Evolutionary conservation across 495 filamentous ascomycete species (phyloP), one percentile per base, ranked within the genome.

Genomic region (Glarea lozoyensis): DNA sequence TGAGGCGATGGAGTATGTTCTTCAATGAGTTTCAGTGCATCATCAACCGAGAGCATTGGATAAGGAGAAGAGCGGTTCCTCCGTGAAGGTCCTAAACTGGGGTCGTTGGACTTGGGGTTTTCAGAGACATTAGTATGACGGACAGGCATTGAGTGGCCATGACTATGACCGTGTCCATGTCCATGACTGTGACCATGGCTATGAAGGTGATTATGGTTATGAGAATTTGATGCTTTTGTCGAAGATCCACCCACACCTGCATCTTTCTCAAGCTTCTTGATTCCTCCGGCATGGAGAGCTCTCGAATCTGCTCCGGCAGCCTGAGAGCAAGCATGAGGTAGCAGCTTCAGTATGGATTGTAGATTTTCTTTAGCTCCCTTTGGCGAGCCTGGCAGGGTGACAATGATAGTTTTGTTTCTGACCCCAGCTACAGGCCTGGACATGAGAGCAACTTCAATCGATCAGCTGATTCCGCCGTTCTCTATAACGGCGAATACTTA

Each of bases 291-390:
- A 60, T 99, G 92, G 19, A 96, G 63, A 12, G 67, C 59, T 53
- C 92, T 73, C 0, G 92, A 99, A 56, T 88, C 78, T 22, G 76
- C 76, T 12, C 88, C 89, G 3, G 84, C 82, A 45, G 86, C 84
- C 66, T 97, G 92, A 16, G 82, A 65, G 46, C 92, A 99, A 21
- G 93, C 93, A 63, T 99, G 92, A 1, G 92, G 88, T 2, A 99
- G 68, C 34, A 88, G 79, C 54, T 84, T 93, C 30, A 99, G 62
- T n/a, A 97, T 66, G 2, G 88, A 78, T 55, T 85, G 76, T n/a
- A 99, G 75, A 56, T 97, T 99, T 64, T 99, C 92, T 54, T 76
- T 82, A 2, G 92, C 92, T n/a, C 88, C 92, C 67, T 94, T 96
- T 1, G 93, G 93, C 2, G 92, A 96, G 18, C 92, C 92, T 0